phyloP scores from a whole-genome alignment of 352 stramenopile species.

The Pythium guiyangense region DNA sequence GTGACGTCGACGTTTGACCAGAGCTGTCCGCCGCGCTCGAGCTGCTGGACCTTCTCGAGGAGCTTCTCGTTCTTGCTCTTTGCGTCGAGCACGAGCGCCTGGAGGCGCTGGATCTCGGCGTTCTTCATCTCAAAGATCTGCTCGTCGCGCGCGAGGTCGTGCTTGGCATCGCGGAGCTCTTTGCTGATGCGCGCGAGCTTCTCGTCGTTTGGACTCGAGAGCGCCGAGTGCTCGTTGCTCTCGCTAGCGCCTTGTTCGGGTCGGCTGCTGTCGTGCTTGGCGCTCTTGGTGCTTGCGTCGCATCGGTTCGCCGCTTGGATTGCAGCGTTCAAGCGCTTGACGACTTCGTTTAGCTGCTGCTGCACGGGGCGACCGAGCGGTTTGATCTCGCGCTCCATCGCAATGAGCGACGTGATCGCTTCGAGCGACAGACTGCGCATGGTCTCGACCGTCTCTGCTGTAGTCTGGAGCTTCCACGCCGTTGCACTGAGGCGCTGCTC shows the following conservation, averaged over 20 bases:
- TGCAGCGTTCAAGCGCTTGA: conserved; percentile 66
- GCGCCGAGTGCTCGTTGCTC: background rate
- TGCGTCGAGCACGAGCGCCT: conserved; percentile 48
- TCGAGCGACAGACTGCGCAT: conserved; percentile 62
- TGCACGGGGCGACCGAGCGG: conserved; percentile 62
- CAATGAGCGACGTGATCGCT: conserved; percentile 62
- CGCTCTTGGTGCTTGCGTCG: conserved; percentile 11
- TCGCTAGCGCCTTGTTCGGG: background rate
- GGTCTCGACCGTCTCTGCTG: conserved; percentile 43
- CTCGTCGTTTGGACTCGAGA: conserved; percentile 11
- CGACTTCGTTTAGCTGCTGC: conserved; percentile 76
- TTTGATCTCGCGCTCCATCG: conserved; percentile 76
- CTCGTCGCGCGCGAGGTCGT: conserved; percentile 64
- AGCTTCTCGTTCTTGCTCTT: conserved; percentile 77
- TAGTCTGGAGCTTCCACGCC: conserved; percentile 32
- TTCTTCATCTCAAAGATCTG: conserved; percentile 88
- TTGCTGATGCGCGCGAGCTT: conserved; percentile 27
- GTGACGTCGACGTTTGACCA: conserved; percentile 43
- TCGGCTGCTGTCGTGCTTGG: conserved; percentile 6
- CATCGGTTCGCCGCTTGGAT: conserved; percentile 61
- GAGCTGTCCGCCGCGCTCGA: conserved; percentile 59
- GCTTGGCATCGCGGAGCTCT: conserved; percentile 61
- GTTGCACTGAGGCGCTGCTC: conserved; percentile 28
- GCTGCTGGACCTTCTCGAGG: conserved; percentile 58
- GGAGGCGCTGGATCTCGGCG: conserved; percentile 57